These are phyloP conservation scores for Linnemannia elongata DNA, from an alignment of 192 early-diverging fungal genomes.

Conservation along the genomic window DNA sequence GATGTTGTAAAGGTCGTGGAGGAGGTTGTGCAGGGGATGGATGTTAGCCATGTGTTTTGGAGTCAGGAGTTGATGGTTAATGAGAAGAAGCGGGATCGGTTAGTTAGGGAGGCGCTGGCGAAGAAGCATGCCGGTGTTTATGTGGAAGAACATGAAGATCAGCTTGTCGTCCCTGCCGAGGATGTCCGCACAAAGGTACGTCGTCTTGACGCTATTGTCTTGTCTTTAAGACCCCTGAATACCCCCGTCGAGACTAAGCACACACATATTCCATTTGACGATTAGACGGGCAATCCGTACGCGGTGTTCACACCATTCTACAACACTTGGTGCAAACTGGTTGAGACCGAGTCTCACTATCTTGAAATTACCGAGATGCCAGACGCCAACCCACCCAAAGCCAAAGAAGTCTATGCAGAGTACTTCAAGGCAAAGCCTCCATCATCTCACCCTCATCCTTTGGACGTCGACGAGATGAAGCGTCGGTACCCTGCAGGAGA, in stretches of 20 bases:
- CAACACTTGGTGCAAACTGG: conserved; percentile 47
- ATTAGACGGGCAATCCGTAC: conserved; percentile 48
- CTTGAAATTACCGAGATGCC: conserved; percentile 21
- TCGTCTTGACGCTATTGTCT: background rate
- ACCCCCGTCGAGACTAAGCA: background rate
- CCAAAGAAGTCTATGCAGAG: conserved; percentile 16
- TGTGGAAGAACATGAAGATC: conserved; percentile 60
- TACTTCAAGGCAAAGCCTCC: conserved; percentile 15
- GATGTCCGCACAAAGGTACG: conserved; percentile 63
- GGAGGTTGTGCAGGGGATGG: conserved; percentile 18
- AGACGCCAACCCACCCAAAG: conserved; percentile 21
- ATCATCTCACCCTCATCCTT: conserved; percentile 21
- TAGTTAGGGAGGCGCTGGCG: conserved; percentile 24
- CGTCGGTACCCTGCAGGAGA: conserved; percentile 65
- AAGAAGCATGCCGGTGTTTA: conserved; percentile 6
- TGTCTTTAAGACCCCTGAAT: background rate
- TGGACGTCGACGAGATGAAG: conserved; percentile 22
- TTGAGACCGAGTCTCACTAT: conserved; percentile 41
- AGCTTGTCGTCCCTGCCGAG: conserved; percentile 70
- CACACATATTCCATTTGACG: background rate
- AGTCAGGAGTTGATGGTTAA: conserved; percentile 57
- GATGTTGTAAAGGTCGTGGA: conserved; percentile 29
- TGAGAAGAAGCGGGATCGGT: conserved; percentile 59
- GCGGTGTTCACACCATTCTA: conserved; percentile 47
- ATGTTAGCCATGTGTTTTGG: conserved; percentile 55